Evolutionary conservation across 2,329 filamentous ascomycete genomes (phyloP).

Genomic region (Pseudogymnoascus sp.): DNA sequence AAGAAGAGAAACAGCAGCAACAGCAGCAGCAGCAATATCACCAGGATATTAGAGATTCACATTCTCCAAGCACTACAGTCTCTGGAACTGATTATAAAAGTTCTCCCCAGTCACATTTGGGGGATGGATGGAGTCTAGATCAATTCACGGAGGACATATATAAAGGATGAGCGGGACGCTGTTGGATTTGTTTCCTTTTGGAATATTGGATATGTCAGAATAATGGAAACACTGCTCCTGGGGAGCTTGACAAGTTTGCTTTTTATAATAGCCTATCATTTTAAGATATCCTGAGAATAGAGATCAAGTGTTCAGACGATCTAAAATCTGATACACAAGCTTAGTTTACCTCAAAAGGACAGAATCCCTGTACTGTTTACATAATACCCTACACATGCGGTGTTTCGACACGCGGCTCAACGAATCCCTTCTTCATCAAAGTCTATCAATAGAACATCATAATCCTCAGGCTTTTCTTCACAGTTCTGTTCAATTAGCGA

Average conservation of each 20-base stretch:
- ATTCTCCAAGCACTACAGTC: background rate
- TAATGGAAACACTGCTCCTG: background rate
- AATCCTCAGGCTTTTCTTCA: background rate
- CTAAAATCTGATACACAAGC: background rate
- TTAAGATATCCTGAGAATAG: constrained; percentile 3
- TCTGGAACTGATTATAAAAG: background rate
- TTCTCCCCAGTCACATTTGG: background rate
- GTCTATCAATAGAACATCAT: background rate
- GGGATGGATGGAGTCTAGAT: constrained; percentile 2
- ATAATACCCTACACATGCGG: background rate
- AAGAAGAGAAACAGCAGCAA: background rate
- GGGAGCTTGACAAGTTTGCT: background rate
- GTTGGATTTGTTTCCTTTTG: background rate
- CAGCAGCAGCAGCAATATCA: background rate
- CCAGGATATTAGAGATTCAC: background rate
- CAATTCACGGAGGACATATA: background rate
- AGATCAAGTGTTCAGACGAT: background rate
- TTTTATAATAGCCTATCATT: background rate
- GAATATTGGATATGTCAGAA: no score
- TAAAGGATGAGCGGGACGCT: background rate
- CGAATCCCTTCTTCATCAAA: background rate
- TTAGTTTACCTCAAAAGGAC: background rate
- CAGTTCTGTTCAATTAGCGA: background rate
- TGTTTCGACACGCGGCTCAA: background rate
- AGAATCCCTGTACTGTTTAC: constrained; percentile 4